Base-by-base conservation (phyloP, 2,329 filamentous ascomycete species). In the Pezicula carpinea region DNA sequence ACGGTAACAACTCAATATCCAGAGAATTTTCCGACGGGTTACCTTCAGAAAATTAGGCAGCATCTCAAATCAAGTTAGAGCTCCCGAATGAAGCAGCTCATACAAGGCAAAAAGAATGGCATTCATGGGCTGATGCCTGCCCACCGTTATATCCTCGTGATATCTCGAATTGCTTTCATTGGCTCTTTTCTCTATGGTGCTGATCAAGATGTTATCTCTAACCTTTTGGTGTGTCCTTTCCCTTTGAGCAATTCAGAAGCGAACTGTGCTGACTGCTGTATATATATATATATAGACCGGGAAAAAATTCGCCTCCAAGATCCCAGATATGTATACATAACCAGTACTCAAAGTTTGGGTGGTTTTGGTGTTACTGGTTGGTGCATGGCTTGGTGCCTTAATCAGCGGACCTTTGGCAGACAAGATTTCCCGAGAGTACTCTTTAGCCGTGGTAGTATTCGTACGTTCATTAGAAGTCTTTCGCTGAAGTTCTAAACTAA, bases 381-480 rank as follows among this genome's bases (percentile, higher is more conserved):
- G 85, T 39, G 85, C 84, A 29, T 89, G 84, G 84, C 61, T 87
- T 11, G 85, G 85, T 33, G 79, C 82, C 0, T 64, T 89, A 4
- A 71, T 83, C 40, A 85, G 79, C 2, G 82, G 84, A 1, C 83
- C 83, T 56, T 61, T 88, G 6, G 84, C 84, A 23, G 85, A 89
- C 58, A 13, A 15, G 38, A 40, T 40, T n/a, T 40, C 38, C 6
- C 11, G 38, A 10, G 26, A 70, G 31, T 46, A 46, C 23, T 40
- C 33, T 11, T 11, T 46, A 3, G 32, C 35, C 14, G 43, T 46
- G 5, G 43, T 34, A 26, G 43, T 34, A 29, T 40, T 46, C 32
- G 43, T 46, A 26, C 17, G 35, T 46, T 32, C 11, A 33, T 29
- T 32, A 26, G 34, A 17, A 6, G 7, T 21, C 5, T 15, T 21